Evolutionary conservation across 805 yeast genomes (phyloP), one percentile per base, ranked within the genome.

Genomic region (Candida lessepsii): DNA sequence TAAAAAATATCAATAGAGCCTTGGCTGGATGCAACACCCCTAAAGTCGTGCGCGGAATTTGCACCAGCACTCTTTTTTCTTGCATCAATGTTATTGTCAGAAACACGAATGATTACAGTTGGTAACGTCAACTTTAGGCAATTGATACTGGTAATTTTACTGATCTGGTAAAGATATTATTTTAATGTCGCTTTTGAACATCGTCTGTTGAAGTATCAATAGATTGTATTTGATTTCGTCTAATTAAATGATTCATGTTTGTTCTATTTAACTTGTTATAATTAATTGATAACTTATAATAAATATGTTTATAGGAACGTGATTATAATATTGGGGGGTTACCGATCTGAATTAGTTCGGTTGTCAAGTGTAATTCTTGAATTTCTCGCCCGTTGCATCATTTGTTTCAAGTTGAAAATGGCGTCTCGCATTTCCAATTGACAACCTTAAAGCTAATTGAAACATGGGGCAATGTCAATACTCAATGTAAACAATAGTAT

Each of bases 61-160:
- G 9, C 11, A 17, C 37, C 37, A 24, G 29, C 37, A 25, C n/a
- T n/a, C n/a, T n/a, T n/a, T n/a, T 13, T 23, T 21, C 9, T 13
- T 10, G 28, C 15, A 21, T 19, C 35, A 32, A 32, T 32, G 35
- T 31, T 11, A 31, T 19, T 18, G 7, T 31, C 5, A 13, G 27
- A 32, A 32, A 32, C 35, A 32, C 35, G 35, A 32, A 31, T 31
- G 25, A 21, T 29, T 32, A 7, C 27, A 3, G 5, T 19, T 32
- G 13, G 27, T 21, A 14, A 32, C 10, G 27, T 15, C 35, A 21
- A 32, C 14, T 32, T 32, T 8, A 15, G 27, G 35, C 3, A 21
- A 21, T 7, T 32, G 27, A 32, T 23, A 32, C 18, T 32, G 34
- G 25, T 20, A 10, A 32, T 18, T 28, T 32, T 32, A 32, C 35